These are phyloP conservation scores for Sergeia podlipaevii DNA, from an alignment of 208 protist species.

Conservation along the genomic window DNA sequence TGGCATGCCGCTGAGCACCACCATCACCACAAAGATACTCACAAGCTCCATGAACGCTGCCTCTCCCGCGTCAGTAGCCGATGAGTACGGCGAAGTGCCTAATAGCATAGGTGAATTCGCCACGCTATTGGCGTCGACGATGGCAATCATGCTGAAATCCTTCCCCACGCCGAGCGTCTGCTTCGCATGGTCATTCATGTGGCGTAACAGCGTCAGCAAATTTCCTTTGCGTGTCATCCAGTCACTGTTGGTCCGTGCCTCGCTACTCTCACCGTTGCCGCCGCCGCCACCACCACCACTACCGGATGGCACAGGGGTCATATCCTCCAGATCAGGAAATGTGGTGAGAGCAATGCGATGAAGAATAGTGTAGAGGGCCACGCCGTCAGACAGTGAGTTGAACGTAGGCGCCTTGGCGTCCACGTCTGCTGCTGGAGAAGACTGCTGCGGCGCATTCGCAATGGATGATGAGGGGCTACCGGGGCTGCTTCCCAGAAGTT, in stretches of 20 bases:
- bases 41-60: no score
- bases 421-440: constrained; percentile 1
- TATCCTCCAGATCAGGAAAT: constrained; percentile 27
- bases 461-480: no score
- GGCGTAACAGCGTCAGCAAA: constrained; percentile 27
- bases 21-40: constrained; percentile 41
- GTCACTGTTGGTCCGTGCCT: not conserved
- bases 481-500: constrained; percentile 15
- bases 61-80: constrained; percentile 5
- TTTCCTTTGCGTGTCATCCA: constrained; percentile 30
- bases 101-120: not conserved
- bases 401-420: constrained; percentile 13
- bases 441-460: constrained; percentile 3
- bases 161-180: constrained; percentile 19
- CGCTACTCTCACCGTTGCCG: no score
- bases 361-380: constrained; percentile 36
- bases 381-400: constrained; percentile 33
- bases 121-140: constrained; percentile 14
- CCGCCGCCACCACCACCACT: not conserved
- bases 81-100: constrained; percentile 1
- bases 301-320: not conserved
- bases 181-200: constrained; percentile 39
- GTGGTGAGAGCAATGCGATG: constrained; percentile 21
- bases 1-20: constrained; percentile 49
- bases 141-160: constrained; percentile 18